A percentile compares a stretch with the other conserved stretches of the same genome.
Conservation (phyloP, 2,329 filamentous ascomycete species). For the Fusarium gaditjirri region DNA sequence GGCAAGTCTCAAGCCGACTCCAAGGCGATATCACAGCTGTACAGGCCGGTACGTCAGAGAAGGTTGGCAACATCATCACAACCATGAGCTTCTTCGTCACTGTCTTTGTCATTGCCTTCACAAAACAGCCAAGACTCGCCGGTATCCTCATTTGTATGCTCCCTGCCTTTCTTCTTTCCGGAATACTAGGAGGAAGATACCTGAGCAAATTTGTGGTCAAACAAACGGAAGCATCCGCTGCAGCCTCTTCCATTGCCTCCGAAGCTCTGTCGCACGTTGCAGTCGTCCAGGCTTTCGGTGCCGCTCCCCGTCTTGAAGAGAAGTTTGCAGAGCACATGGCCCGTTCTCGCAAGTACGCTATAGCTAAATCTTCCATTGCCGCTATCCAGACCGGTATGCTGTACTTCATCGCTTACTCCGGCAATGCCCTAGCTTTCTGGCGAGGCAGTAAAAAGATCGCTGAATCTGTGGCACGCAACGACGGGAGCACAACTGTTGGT, state of each 20-base stretch:
- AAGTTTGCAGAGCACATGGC: neutral
- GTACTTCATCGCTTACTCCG: neutral
- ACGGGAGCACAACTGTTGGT: neutral
- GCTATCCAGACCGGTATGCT: neutral
- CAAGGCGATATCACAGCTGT: slow-evolving; percentile 74
- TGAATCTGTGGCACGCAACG: neutral
- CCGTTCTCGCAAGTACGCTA: neutral
- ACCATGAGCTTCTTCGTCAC: slow-evolving; percentile 73
- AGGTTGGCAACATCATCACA: slow-evolving; percentile 72
- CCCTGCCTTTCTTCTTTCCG: slow-evolving; percentile 70
- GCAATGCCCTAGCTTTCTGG: neutral
- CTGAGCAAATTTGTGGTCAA: slow-evolving; percentile 60
- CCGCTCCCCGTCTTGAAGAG: neutral
- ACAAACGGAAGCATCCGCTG: slow-evolving; percentile 57
- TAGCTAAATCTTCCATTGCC: neutral
- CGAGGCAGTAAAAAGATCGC: neutral
- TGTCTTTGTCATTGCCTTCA: slow-evolving; percentile 70
- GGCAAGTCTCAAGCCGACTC: slow-evolving; percentile 72
- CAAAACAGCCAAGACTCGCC: neutral
- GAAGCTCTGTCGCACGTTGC: neutral
- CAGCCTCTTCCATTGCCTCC: slow-evolving; percentile 51
- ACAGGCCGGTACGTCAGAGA: slow-evolving; percentile 76
- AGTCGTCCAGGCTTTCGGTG: neutral
- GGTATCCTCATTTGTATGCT: slow-evolving; percentile 69
- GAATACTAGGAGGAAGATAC: slow-evolving; percentile 65